Conservation (phyloP, 768 basidiomycete genomes). For the Leccinum imitatum region DNA sequence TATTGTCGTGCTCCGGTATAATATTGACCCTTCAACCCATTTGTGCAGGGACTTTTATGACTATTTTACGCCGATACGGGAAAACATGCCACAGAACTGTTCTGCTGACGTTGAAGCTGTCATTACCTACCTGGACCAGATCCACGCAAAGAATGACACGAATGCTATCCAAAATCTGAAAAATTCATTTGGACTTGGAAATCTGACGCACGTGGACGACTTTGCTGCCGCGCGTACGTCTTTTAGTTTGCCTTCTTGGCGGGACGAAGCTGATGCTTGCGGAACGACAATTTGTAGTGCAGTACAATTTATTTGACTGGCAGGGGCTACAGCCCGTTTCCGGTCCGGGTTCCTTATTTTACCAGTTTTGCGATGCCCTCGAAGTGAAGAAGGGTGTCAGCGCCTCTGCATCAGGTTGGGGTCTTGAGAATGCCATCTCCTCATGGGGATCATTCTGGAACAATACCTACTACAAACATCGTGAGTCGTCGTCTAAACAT, state of each 20-base stretch:
- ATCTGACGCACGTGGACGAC: conserved; percentile 62
- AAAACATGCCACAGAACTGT: conserved; percentile 70
- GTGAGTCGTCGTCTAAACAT: conserved; percentile 37
- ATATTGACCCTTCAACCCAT: not conserved
- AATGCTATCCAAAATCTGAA: conserved; percentile 55
- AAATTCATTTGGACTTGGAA: conserved; percentile 55
- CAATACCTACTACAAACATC: conserved; percentile 41
- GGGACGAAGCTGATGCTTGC: conserved; percentile 9
- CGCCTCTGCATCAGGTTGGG: conserved; percentile 55
- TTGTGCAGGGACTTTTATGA: conserved; percentile 28
- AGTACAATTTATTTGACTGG: conserved; percentile 66
- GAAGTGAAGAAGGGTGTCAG: conserved; percentile 39
- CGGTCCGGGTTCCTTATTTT: conserved; percentile 41
- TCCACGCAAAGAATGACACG: conserved; percentile 45
- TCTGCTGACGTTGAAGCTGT: conserved; percentile 69
- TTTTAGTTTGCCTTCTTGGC: not conserved
- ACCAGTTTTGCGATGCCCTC: conserved; percentile 40
- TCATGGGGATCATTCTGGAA: conserved; percentile 65
- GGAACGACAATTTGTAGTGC: conserved; percentile 35
- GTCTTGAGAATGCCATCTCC: conserved; percentile 55
- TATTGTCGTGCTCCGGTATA: not conserved
- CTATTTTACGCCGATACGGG: conserved; percentile 71
- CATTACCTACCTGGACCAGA: conserved; percentile 59
- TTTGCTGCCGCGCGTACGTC: conserved; percentile 55
- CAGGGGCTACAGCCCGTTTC: conserved; percentile 54